These are phyloP conservation scores for Pterocarpus macrocarpus DNA, from an alignment of 306 rosid species.

Conservation along the genomic window DNA sequence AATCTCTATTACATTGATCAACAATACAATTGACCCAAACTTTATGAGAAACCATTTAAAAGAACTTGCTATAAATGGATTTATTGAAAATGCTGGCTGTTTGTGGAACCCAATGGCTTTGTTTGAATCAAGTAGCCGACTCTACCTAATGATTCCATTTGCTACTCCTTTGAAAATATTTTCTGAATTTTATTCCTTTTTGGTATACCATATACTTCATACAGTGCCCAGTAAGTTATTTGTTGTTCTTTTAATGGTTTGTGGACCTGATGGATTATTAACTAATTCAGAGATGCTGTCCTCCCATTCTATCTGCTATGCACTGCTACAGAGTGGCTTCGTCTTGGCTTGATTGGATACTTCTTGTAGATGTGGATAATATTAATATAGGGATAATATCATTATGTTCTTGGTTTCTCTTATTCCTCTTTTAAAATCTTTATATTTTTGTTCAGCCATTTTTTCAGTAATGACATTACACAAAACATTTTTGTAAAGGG, in stretches of 20 bases:
- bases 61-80: neutral
- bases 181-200: conserved; percentile 7
- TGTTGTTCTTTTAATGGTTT: conserved; percentile 40
- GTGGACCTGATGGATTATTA: conserved; percentile 11
- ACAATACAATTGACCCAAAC: neutral
- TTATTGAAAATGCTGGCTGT: neutral
- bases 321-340: conserved; percentile 7
- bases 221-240: conserved; percentile 29
- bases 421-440: neutral
- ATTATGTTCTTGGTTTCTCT: neutral
- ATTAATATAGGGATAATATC: conserved; percentile 20
- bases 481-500: neutral
- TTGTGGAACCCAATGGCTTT: neutral
- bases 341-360: conserved; percentile 26
- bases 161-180: conserved; percentile 8
- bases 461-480: conserved; percentile 8
- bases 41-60: conserved; percentile 11
- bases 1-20: conserved; percentile 1
- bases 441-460: neutral
- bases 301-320: conserved; percentile 30
- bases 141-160: neutral
- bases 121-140: neutral
- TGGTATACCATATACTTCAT: conserved; percentile 31
- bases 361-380: conserved; percentile 26
- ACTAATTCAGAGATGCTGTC: conserved; percentile 24